These are phyloP conservation scores for Asparagopsis taxiformis DNA, from an alignment of 31 red algal species.

Conservation along the genomic window DNA sequence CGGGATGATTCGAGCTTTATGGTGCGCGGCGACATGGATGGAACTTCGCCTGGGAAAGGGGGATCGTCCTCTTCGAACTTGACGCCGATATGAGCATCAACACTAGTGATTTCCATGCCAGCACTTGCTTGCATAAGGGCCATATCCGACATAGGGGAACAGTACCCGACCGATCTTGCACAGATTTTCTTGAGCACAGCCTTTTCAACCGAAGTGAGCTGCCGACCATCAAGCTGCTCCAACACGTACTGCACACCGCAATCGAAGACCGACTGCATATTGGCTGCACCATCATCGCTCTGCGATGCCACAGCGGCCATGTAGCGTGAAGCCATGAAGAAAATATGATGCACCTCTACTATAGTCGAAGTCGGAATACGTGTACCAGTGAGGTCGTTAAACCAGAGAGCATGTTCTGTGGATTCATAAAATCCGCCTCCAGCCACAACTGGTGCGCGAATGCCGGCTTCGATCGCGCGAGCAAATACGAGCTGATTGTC, in stretches of 20 bases:
- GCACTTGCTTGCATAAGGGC: constrained; percentile 60
- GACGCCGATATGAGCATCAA: constrained; percentile 43
- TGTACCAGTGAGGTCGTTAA: too few relatives aligned
- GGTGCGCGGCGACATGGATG: too few relatives aligned
- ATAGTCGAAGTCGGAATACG: too few relatives aligned
- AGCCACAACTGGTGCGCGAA: constrained; percentile 63
- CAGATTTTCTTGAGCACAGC: too few relatives aligned
- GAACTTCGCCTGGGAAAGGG: too few relatives aligned
- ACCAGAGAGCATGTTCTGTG: constrained; percentile 60
- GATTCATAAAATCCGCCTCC: constrained; percentile 55
- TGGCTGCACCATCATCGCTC: constrained; percentile 39
- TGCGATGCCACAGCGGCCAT: too few relatives aligned
- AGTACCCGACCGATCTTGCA: constrained; percentile 47
- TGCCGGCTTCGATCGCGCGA: constrained; percentile 27
- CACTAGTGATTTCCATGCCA: constrained; percentile 26
- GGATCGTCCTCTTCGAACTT: too few relatives aligned
- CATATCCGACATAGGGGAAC: constrained; percentile 47
- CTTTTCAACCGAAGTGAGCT: constrained; percentile 34
- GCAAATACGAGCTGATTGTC: constrained; percentile 47
- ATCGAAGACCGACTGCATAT: constrained; percentile 57
- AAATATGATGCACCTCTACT: constrained; percentile 55
- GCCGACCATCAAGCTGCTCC: constrained; percentile 30
- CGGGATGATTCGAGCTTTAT: too few relatives aligned
- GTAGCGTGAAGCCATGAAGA: constrained; percentile 64
- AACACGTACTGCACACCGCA: too few relatives aligned